Percentiles rank a stretch among this genome's conserved stretches.
Evolutionary conservation across 768 basidiomycete genomes (phyloP).

Genomic region (Hygrocybe punicea): DNA sequence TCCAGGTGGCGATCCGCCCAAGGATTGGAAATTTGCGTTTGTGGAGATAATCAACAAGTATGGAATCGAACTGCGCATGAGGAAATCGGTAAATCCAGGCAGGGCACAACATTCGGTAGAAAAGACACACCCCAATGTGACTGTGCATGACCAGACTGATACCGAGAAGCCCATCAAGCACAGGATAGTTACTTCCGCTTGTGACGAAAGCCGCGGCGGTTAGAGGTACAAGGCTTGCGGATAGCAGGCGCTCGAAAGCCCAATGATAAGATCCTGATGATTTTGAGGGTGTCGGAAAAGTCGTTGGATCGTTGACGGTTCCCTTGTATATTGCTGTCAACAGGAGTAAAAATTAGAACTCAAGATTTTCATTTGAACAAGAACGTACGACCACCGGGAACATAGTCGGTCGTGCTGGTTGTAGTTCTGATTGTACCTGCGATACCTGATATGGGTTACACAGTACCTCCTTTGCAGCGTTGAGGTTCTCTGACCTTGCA

Average conservation of each 20-base stretch:
- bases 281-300: conserved; percentile 79
- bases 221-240: conserved; percentile 83
- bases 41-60: conserved; percentile 88
- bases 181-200: conserved; percentile 69
- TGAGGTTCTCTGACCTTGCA: conserved; percentile 38
- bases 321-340: conserved; percentile 77
- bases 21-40: conserved; percentile 87
- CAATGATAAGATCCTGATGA: conserved; percentile 87
- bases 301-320: conserved; percentile 91
- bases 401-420: conserved; percentile 42
- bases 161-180: conserved; percentile 87
- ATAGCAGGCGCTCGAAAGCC: conserved; percentile 91
- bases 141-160: conserved; percentile 88
- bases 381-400: conserved; percentile 69
- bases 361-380: background rate
- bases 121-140: conserved; percentile 79
- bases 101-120: too few species aligned
- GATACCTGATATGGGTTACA: conserved; percentile 12
- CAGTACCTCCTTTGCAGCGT: background rate
- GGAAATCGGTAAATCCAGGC: background rate
- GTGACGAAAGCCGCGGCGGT: conserved; percentile 84
- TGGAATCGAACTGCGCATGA: conserved; percentile 59
- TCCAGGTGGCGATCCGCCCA: conserved; percentile 71
- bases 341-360: background rate
- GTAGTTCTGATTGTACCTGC: conserved; percentile 44